Evolutionary conservation across 371 early-diverging fungal species (phyloP).

Genomic region (Syncephalastrum monosporum): DNA sequence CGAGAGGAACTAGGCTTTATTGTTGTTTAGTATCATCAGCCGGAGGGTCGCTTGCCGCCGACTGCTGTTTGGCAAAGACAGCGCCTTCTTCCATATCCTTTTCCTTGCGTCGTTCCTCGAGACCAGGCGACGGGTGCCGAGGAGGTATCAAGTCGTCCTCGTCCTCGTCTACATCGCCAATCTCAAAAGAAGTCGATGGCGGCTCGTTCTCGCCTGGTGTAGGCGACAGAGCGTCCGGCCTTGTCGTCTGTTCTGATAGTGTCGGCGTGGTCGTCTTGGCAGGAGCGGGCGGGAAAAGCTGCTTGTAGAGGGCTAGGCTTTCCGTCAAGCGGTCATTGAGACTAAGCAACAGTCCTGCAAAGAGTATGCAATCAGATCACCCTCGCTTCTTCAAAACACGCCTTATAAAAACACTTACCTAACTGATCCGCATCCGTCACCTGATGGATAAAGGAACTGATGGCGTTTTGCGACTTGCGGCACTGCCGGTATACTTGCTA

Average conservation of each 20-base stretch:
- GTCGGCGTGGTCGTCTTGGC: not conserved
- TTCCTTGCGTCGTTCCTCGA: not conserved
- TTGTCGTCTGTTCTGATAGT: not conserved
- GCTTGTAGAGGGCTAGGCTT: constrained; percentile 22
- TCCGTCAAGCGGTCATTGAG: constrained; percentile 39
- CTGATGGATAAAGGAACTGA: constrained; percentile 33
- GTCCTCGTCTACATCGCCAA: constrained; percentile 57
- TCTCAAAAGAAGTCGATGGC: constrained; percentile 39
- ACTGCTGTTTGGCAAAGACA: no score
- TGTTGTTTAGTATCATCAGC: no score
- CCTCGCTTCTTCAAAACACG: not conserved
- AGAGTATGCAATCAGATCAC: not conserved
- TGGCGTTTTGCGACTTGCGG: constrained; percentile 24
- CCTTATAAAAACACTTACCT: constrained; percentile 26
- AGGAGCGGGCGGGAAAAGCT: constrained; percentile 9
- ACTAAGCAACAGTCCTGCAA: constrained; percentile 26
- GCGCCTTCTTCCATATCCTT: constrained; percentile 11
- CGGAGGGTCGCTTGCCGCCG: no score
- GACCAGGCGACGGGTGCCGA: constrained; percentile 7
- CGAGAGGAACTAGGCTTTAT: no score
- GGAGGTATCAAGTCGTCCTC: constrained; percentile 26
- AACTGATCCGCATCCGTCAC: constrained; percentile 35
- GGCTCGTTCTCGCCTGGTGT: constrained; percentile 4
- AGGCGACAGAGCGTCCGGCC: constrained; percentile 1
- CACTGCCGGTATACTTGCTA: constrained; percentile 46